Evolutionary conservation across 805 yeast genomes (phyloP).

Genomic region (Candida boleticola): DNA sequence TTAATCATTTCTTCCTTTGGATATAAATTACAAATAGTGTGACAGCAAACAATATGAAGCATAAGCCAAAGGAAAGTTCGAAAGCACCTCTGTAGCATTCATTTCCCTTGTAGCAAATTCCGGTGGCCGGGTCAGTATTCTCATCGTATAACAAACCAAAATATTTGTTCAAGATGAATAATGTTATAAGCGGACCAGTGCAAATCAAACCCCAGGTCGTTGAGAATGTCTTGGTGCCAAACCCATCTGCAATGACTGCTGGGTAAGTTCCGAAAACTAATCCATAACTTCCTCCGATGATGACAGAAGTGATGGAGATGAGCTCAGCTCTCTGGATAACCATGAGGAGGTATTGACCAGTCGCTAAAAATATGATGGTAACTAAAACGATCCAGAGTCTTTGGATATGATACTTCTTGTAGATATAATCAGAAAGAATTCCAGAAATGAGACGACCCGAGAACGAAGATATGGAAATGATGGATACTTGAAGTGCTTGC

Average conservation of each 20-base stretch:
- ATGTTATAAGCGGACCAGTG: conserved; percentile 62
- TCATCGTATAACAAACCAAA: conserved; percentile 57
- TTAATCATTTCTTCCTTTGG: conserved; percentile 14
- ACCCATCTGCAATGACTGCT: conserved; percentile 68
- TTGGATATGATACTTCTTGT: conserved; percentile 51
- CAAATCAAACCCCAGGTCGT: conserved; percentile 76
- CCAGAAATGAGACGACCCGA: conserved; percentile 66
- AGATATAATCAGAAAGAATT: conserved; percentile 58
- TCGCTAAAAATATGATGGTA: conserved; percentile 35
- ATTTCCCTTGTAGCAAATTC: conserved; percentile 36
- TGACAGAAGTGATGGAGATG: conserved; percentile 48
- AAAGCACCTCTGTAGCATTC: conserved; percentile 39
- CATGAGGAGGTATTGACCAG: conserved; percentile 36
- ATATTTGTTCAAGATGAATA: conserved; percentile 51
- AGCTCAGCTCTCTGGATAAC: conserved; percentile 28
- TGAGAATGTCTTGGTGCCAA: conserved; percentile 66
- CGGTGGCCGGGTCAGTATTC: conserved; percentile 37
- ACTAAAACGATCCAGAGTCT: conserved; percentile 62
- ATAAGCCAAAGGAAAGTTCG: conserved; percentile 26
- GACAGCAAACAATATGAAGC: conserved; percentile 23
- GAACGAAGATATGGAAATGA: conserved; percentile 63
- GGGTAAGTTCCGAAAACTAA: conserved; percentile 73
- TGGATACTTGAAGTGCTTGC: conserved; percentile 72
- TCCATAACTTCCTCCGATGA: conserved; percentile 69
- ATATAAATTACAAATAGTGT: conserved; percentile 24